Conservation (phyloP, 768 basidiomycete species). For the Tylopilus vinaceipallidus region DNA sequence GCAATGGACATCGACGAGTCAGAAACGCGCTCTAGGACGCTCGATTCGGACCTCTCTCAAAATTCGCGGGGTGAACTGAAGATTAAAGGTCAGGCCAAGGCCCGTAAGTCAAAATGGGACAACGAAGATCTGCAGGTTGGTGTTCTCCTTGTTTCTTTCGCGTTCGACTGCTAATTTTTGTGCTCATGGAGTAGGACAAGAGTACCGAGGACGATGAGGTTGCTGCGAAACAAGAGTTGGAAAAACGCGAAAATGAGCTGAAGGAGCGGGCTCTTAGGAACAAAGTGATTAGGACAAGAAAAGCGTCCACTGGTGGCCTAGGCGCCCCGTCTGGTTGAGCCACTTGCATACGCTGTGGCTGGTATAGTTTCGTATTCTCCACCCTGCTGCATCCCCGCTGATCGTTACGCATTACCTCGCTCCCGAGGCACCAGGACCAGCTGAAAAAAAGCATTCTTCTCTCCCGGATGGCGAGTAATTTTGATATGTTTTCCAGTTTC, state of each 20-base stretch:
- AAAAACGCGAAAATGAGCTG: conserved; percentile 71
- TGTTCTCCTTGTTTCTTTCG: conserved; percentile 7
- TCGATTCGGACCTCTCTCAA: conserved; percentile 32
- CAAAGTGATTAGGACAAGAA: conserved; percentile 75
- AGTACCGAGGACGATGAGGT: conserved; percentile 3
- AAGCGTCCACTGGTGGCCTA: conserved; percentile 36
- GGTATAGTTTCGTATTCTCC: conserved; percentile 23
- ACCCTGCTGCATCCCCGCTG: conserved; percentile 15
- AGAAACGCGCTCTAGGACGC: conserved; percentile 22
- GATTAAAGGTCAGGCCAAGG: conserved; percentile 71
- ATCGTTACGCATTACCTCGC: conserved; percentile 21
- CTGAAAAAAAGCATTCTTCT: conserved; percentile 16
- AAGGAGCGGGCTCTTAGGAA: conserved; percentile 82
- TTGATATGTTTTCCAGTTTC: conserved; percentile 17
- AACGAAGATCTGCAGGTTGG: conserved; percentile 34
- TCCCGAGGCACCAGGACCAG: conserved; percentile 26
- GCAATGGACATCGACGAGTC: conserved; percentile 24
- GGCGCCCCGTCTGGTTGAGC: conserved; percentile 21
- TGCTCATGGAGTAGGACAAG: conserved; percentile 22
- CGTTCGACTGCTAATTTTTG: conserved; percentile 4
- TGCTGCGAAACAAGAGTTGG: conserved; percentile 46
- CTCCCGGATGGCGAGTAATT: conserved; percentile 20
- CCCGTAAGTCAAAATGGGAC: conserved; percentile 55
- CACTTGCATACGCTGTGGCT: conserved; percentile 3
- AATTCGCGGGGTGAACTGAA: conserved; percentile 52